phyloP scores from a whole-genome alignment of 495 filamentous ascomycete species.

The Aspergillus nanangensis region DNA sequence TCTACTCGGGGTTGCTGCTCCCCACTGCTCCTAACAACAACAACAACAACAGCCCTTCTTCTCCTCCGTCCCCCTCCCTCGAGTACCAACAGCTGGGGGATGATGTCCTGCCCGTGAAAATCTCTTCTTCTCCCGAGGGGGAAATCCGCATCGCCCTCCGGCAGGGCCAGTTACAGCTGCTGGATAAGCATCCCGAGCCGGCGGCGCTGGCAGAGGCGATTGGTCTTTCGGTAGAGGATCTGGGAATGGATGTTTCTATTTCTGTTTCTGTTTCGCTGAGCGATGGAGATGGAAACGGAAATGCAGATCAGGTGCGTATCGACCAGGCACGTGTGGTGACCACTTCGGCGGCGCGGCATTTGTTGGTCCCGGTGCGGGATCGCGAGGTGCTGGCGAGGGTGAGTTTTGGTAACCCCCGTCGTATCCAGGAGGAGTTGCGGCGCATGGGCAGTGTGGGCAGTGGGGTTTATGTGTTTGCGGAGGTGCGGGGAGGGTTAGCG shows the following conservation, averaged over 20 bases:
- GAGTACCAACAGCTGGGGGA: slow-evolving; percentile 10
- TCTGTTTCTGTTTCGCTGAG: neutral
- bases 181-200: slow-evolving; percentile 7
- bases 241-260: neutral
- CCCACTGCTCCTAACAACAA: neutral
- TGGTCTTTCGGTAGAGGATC: slow-evolving; percentile 1
- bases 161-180: slow-evolving; percentile 4
- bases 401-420: too few relatives aligned
- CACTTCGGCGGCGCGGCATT: slow-evolving; percentile 15
- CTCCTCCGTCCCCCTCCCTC: too few relatives aligned
- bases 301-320: too few relatives aligned
- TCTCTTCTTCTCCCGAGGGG: neutral
- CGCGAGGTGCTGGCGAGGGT: slow-evolving; percentile 1
- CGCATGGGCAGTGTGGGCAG: slow-evolving; percentile 6
- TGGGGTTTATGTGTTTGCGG: slow-evolving; percentile 11
- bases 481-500: neutral
- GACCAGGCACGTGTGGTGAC: slow-evolving; percentile 7
- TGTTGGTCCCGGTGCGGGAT: slow-evolving; percentile 10
- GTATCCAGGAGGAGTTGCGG: too few relatives aligned
- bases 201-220: slow-evolving; percentile 4
- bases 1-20: slow-evolving; percentile 4
- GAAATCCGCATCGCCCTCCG: slow-evolving; percentile 7
- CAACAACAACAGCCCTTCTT: too few relatives aligned
- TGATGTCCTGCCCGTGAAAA: slow-evolving; percentile 5
- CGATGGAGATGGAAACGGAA: too few relatives aligned